Evolutionary conservation across 225 moss, liverwort and hornwort genomes (phyloP).

Genomic region (Lunularia cruciata): DNA sequence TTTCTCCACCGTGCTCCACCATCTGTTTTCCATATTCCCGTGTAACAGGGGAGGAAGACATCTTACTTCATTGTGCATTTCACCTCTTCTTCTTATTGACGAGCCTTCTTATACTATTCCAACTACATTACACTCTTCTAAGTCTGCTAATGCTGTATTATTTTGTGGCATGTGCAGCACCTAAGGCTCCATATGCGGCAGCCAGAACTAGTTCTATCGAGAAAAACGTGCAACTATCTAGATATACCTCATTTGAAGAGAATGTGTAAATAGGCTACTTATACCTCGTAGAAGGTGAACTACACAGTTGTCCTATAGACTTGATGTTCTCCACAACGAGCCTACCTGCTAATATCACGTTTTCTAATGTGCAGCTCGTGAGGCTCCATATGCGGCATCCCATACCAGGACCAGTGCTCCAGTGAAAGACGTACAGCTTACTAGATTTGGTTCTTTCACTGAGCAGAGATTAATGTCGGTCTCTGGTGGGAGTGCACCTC

Average conservation of each 20-base stretch:
- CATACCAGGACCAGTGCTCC: slow-evolving; percentile 42
- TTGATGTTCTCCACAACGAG: slow-evolving; percentile 1
- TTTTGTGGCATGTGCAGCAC: slow-evolving; percentile 52
- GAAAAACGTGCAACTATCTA: slow-evolving; percentile 56
- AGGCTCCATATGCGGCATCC: slow-evolving; percentile 57
- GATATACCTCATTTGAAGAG: slow-evolving; percentile 46
- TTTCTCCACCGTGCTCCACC: neutral
- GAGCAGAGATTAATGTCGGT: slow-evolving; percentile 52
- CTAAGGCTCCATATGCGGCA: slow-evolving; percentile 53
- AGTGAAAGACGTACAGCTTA: slow-evolving; percentile 48
- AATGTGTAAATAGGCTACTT: slow-evolving; percentile 32
- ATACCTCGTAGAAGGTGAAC: neutral
- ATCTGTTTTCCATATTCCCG: neutral
- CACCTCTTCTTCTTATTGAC: neutral
- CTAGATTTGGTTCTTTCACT: slow-evolving; percentile 58
- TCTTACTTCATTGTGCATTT: too few relatives aligned
- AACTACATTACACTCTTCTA: neutral
- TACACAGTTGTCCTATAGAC: slow-evolving; percentile 1
- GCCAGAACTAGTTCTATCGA: slow-evolving; percentile 54
- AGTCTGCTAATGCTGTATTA: slow-evolving; percentile 36
- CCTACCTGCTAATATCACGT: slow-evolving; percentile 34
- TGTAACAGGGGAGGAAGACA: too few relatives aligned
- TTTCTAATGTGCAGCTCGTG: slow-evolving; percentile 51
- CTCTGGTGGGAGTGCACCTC: slow-evolving; percentile 27
- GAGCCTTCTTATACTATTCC: neutral